Conservation (phyloP, 495 filamentous ascomycete species). For the Xylaria curta region DNA sequence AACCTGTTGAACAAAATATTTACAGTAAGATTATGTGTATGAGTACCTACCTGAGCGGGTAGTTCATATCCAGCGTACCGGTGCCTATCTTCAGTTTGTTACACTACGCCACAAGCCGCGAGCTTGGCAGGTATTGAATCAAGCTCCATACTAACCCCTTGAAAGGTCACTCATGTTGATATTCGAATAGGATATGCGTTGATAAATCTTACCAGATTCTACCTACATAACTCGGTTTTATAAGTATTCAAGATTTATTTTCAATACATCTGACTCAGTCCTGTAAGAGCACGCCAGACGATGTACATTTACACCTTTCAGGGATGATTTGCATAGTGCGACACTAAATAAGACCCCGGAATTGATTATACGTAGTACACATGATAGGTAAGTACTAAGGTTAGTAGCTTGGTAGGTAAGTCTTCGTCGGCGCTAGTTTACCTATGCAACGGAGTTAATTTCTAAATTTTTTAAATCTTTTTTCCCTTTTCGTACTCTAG, state of each 20-base stretch:
- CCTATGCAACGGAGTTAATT: neutral
- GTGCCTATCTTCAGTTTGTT: neutral
- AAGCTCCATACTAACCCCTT: neutral
- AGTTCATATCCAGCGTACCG: neutral
- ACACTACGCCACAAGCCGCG: neutral
- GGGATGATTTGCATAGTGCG: conserved; percentile 4
- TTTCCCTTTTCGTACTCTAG: no score
- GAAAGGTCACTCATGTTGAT: neutral
- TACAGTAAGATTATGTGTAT: neutral
- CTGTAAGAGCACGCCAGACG: neutral
- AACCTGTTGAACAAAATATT: neutral
- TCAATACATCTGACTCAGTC: neutral
- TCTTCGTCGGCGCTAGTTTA: neutral
- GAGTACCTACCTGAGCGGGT: neutral
- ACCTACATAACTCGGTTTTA: neutral
- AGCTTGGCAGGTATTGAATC: neutral
- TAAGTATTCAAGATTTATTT: neutral
- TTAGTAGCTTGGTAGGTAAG: no score
- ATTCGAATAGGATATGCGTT: neutral
- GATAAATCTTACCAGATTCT: neutral
- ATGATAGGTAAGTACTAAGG: neutral
- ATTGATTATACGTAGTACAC: neutral
- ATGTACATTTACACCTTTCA: neutral
- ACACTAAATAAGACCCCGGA: conserved; percentile 18
- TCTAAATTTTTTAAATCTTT: neutral